phyloP scores from a whole-genome alignment of 2,329 filamentous ascomycete genomes.

The Colletotrichum sp. region DNA sequence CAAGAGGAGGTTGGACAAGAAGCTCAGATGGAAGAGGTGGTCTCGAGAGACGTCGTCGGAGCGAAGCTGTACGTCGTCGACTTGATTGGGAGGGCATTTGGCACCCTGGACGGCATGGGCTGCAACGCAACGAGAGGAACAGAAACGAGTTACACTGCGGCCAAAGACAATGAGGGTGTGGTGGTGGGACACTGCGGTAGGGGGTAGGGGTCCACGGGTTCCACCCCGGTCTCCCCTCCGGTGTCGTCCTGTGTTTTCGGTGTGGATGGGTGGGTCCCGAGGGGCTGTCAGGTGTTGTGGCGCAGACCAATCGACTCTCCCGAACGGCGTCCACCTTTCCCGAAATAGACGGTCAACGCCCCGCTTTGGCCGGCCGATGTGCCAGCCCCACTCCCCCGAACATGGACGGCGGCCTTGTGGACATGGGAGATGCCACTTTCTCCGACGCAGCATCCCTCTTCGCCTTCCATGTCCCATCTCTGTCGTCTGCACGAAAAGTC shows the following conservation, averaged over 20 bases:
- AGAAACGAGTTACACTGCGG: background rate
- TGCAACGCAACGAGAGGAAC: background rate
- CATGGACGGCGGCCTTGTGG: background rate
- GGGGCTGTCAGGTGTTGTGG: slow-evolving; percentile 40
- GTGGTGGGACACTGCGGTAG: background rate
- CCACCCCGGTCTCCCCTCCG: background rate
- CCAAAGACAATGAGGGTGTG: background rate
- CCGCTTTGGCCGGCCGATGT: slow-evolving; percentile 5
- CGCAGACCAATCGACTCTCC: slow-evolving; percentile 37
- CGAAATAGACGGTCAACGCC: slow-evolving; percentile 5
- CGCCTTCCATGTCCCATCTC: background rate
- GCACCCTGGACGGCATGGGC: background rate
- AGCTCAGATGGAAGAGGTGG: background rate
- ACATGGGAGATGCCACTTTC: background rate
- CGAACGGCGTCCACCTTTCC: slow-evolving; percentile 9
- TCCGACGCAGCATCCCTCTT: slow-evolving; percentile 1
- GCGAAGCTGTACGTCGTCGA: slow-evolving; percentile 3
- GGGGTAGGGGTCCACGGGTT: background rate
- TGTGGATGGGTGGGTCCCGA: slow-evolving; percentile 30
- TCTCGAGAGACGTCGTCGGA: background rate
- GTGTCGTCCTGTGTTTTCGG: background rate
- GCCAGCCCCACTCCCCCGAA: slow-evolving; percentile 2
- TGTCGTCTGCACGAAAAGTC: background rate
- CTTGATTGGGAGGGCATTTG: slow-evolving; percentile 9
- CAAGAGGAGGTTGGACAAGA: background rate